These are phyloP conservation scores for Diplogelasinospora grovesii DNA, from an alignment of 495 filamentous ascomycete genomes.

Conservation along the genomic window DNA sequence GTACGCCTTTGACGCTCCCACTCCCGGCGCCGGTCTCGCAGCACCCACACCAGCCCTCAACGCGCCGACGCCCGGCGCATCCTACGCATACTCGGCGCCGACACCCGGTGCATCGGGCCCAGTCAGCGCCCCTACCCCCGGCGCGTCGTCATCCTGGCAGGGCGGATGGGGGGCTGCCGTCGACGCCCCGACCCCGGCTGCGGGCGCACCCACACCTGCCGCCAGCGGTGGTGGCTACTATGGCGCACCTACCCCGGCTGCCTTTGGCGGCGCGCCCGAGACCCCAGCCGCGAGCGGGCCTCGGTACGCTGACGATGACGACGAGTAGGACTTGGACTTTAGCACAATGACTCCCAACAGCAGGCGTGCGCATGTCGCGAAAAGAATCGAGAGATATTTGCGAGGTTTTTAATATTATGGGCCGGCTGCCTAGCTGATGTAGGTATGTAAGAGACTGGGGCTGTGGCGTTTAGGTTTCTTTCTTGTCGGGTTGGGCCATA, in stretches of 20 bases:
- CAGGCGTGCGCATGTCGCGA: too few relatives aligned
- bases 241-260: slow-evolving; percentile 72
- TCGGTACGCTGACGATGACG: slow-evolving; percentile 48
- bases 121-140: slow-evolving; percentile 49
- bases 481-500: too few relatives aligned
- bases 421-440: too few relatives aligned
- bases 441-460: too few relatives aligned
- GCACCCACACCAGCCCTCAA: slow-evolving; percentile 69
- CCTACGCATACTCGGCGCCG: slow-evolving; percentile 60
- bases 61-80: slow-evolving; percentile 74
- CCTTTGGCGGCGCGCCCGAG: slow-evolving; percentile 58
- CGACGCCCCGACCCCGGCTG: slow-evolving; percentile 52
- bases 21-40: slow-evolving; percentile 60
- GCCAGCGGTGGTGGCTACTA: slow-evolving; percentile 50
- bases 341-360: too few relatives aligned
- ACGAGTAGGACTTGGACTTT: too few relatives aligned
- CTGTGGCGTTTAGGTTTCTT: too few relatives aligned
- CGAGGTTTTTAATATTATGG: too few relatives aligned
- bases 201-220: slow-evolving; percentile 68
- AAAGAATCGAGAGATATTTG: too few relatives aligned
- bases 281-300: slow-evolving; percentile 68
- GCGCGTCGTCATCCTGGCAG: slow-evolving; percentile 41
- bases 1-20: slow-evolving; percentile 65
- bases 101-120: slow-evolving; percentile 65
- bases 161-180: slow-evolving; percentile 53